Conservation (phyloP, 2,329 filamentous ascomycete species). For the Fusarium buxicola region DNA sequence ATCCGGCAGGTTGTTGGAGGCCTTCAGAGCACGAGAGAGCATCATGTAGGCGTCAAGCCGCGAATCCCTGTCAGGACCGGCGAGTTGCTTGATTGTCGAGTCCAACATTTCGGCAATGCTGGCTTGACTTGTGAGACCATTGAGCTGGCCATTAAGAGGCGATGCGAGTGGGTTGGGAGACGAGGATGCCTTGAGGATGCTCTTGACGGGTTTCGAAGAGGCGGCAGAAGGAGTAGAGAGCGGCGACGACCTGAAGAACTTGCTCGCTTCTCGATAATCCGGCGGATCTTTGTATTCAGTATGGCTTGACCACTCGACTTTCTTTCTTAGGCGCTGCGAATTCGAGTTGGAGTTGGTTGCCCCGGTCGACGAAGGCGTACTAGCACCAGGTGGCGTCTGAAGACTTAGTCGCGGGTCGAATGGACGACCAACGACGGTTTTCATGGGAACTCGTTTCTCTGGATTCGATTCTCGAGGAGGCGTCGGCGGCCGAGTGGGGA, state of each 20-base stretch:
- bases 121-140: conserved; percentile 53
- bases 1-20: conserved; percentile 85
- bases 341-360: conserved; percentile 57
- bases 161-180: conserved; percentile 60
- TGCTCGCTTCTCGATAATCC: conserved; percentile 55
- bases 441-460: conserved; percentile 52
- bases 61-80: conserved; percentile 75
- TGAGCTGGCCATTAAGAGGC: conserved; percentile 56
- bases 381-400: conserved; percentile 64
- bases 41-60: conserved; percentile 89
- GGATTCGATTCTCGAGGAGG: conserved; percentile 68
- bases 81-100: conserved; percentile 84
- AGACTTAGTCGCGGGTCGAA: conserved; percentile 53
- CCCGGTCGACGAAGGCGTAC: conserved; percentile 58
- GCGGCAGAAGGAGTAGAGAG: conserved; percentile 54
- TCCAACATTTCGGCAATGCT: conserved; percentile 85
- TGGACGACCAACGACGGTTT: conserved; percentile 52
- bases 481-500: conserved; percentile 72
- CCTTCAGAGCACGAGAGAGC: conserved; percentile 79
- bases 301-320: conserved; percentile 67
- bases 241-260: conserved; percentile 54
- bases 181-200: conserved; percentile 81
- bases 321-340: conserved; percentile 61
- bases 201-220: conserved; percentile 63
- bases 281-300: conserved; percentile 69